Evolutionary conservation across 257 asterid species (phyloP), one percentile per base, ranked within the genome.

Genomic region (Salvia splendens): DNA sequence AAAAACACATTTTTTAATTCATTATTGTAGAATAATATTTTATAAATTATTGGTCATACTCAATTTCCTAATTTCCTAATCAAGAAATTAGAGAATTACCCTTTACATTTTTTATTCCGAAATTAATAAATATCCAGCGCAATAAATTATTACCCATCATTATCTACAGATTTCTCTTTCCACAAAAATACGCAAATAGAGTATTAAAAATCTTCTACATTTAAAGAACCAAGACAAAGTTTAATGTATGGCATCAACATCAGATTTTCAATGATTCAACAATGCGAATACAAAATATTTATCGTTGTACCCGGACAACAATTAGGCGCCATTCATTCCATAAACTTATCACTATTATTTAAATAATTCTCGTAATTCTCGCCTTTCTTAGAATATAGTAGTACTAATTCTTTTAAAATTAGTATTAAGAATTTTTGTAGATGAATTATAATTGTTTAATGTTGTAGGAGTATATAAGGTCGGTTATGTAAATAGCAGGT

Each of bases 281-380:
- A 2, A 52, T 40, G 4, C 15, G 36, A 4, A 46, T 4, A 38
- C 9, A 54, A 0, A 32, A 36, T 1, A 40, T 40, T 12, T 14
- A 20, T 33, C 12, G 54, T 46, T 45, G 79, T 55, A 69, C 51
- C 35, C 30, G 28, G 61, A 61, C 70, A 35, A 55, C 15, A 24
- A 45, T 41, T 58, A 17, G 73, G 64, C 60, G 50, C 42, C 33
- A 70, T 75, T 64, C 76, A 58, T 75, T 48, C 71, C 20, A 45
- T 51, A 15, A 48, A 6, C n/a, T 6, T 6, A 14, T 48, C 54
- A 6, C 17, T 15, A 48, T 48, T 14, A 28, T 10, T 59, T 28
- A 49, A n/a, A 7, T 8, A 20, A n/a, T 32, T 64, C 64, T 65
- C 40, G 73, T 8, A 54, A 70, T 58, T 65, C 35, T 42, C 73